Base-by-base conservation (phyloP, 108 stramenopile species). In the Nitzschia palea region DNA sequence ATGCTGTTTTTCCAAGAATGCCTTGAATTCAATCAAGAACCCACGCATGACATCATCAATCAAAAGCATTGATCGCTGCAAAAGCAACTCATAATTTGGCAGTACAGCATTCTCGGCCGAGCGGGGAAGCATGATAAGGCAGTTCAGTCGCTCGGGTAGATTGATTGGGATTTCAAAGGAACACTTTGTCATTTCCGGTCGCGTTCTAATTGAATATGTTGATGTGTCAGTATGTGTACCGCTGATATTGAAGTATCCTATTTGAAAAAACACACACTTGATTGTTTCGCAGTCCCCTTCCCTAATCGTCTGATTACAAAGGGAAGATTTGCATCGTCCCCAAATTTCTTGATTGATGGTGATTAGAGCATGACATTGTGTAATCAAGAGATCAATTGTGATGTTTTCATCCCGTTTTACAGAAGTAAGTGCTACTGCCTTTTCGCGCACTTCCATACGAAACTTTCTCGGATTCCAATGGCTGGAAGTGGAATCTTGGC, bases 21-120 rank as follows among this genome's bases (percentile, higher is more conserved):
- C 47, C 47, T 48, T 48, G 47, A 48, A 20, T 20, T 48, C 47
- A 12, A 48, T 48, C 47, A 48, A 20, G 47, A n/a, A 48, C 47
- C 15, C 4, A 18, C 15, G 18, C 47, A 48, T 5, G n/a, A 48
- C 22, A 4, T 48, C 47, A 20, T 48, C 47, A 20, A 12, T 48
- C 47, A 48, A 48, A 4, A 48, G 17, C 47, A 48, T 48, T 12
- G 47, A 8, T 20, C 47, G 47, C 22, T 48, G 15, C 47, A 48
- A 20, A 12, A 48, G 15, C 4, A 48, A 18, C 4, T 18, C 17
- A 48, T 20, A 48, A 20, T 48, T 48, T n/a, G 47, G 47, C 47
- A 48, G 8, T 20, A 48, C n/a, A 4, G 15, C 47, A 48, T 48
- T 20, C 4, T 48, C 22, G 47, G 47, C 15, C 9, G 15, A 20